Evolutionary conservation across 192 early-diverging fungal genomes (phyloP), one percentile per base, ranked within the genome.

Genomic region (Coemansia sp.): DNA sequence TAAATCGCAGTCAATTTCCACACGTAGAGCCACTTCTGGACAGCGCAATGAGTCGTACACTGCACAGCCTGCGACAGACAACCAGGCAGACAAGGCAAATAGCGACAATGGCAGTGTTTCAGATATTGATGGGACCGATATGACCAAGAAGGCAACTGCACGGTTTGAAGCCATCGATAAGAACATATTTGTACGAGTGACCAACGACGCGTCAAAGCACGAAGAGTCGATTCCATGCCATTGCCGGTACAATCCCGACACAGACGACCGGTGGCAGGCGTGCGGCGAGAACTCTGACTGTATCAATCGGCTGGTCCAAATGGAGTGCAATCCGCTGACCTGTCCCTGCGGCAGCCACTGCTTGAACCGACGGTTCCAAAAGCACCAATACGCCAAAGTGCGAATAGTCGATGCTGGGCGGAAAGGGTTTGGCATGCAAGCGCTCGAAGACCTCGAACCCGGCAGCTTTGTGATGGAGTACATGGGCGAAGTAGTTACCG

Each of bases 401-500:
- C 88, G 94, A 71, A 85, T 99, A 9, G 89, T 99, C 59, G 77
- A 87, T 51, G 93, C 96, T 5, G 93, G 88, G 6, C 89, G 90
- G 65, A 99, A 99, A 68, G 97, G 97, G 1, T 94, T 86, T 68
- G 97, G 97, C n/a, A 74, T 99, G 49, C 85, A 89, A 58, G 90
- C 94, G 22, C 82, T 84, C 58, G 71, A 85, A 74, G 93, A 80
- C 34, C 58, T 74, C 15, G 73, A 72, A 62, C 91, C 91, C n/a
- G 90, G 89, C 49, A 69, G 83, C 12, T 98, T 99, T 80, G 89
- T 99, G 46, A 94, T 97, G 80, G 97, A 99, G 72, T 99, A 99
- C 75, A 87, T 93, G 62, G 97, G 97, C 26, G 97, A 99, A 71
- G 90, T 99, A 0, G 87, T 99, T 26, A 78, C 94, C 5, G 81